Conservation (phyloP, 2,329 filamentous ascomycete species). For the Aspergillus terreus region DNA sequence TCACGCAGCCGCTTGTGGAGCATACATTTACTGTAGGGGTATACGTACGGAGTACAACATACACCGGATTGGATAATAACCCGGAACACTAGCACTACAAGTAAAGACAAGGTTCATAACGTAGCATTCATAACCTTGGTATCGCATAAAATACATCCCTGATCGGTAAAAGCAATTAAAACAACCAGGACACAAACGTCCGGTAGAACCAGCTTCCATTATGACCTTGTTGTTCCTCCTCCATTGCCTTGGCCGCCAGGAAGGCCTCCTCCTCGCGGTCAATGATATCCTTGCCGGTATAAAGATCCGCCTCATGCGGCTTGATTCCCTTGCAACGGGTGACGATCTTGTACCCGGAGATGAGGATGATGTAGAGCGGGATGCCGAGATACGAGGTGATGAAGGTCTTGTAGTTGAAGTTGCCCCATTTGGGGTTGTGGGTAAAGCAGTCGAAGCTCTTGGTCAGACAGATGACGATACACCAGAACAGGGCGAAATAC, state of each 20-base stretch:
- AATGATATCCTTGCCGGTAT: constrained; percentile 68
- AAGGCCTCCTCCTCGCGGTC: constrained; percentile 71
- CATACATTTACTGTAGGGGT: too few relatives aligned
- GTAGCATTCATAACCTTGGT: not conserved
- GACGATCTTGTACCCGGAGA: constrained; percentile 64
- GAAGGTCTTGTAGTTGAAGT: constrained; percentile 71
- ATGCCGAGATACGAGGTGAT: constrained; percentile 75
- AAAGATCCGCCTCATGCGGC: constrained; percentile 63
- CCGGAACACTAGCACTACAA: not conserved
- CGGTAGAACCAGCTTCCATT: constrained; percentile 51
- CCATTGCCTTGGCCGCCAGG: constrained; percentile 52
- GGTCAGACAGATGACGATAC: constrained; percentile 69
- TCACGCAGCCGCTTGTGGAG: too few relatives aligned
- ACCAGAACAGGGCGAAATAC: constrained; percentile 64
- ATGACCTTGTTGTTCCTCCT: constrained; percentile 33
- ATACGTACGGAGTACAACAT: too few relatives aligned
- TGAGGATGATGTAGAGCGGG: constrained; percentile 66
- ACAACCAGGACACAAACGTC: constrained; percentile 59
- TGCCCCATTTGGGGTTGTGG: constrained; percentile 43
- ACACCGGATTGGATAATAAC: too few relatives aligned
- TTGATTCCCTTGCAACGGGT: constrained; percentile 54
- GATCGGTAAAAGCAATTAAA: constrained; percentile 34
- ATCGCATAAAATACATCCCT: not conserved
- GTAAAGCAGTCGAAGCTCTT: constrained; percentile 79
- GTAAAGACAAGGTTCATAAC: not conserved